Evolutionary conservation across 495 filamentous ascomycete species (phyloP).

Genomic region (Aspergillus bertholletiae): DNA sequence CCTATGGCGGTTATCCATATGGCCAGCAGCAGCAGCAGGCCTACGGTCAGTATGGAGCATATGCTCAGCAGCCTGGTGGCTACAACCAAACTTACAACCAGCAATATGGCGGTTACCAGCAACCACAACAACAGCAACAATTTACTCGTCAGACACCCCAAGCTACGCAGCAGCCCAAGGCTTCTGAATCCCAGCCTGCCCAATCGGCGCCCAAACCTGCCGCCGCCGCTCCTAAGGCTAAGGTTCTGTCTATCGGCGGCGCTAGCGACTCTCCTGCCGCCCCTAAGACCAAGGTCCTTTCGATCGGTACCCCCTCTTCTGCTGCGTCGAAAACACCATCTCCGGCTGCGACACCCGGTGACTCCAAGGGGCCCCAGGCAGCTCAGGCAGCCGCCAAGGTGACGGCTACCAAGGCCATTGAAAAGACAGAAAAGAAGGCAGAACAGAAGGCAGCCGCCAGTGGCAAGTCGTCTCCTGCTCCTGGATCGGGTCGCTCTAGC

Average conservation of each 20-base stretch:
- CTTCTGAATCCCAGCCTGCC: constrained; percentile 28
- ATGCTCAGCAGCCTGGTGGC: constrained; percentile 36
- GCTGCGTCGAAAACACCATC: constrained; percentile 24
- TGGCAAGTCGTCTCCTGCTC: constrained; percentile 71
- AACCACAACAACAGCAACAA: constrained; percentile 46
- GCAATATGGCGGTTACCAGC: constrained; percentile 37
- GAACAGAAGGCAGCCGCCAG: constrained; percentile 45
- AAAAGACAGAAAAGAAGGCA: constrained; percentile 65
- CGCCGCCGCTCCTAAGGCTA: constrained; percentile 57
- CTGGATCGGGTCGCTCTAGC: constrained; percentile 68
- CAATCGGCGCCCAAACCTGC: constrained; percentile 30
- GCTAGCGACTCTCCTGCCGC: constrained; percentile 44
- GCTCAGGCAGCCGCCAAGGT: constrained; percentile 61
- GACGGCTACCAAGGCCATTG: constrained; percentile 75
- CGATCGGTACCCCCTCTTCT: constrained; percentile 54
- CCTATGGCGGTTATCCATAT: constrained; percentile 36
- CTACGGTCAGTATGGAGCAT: constrained; percentile 41
- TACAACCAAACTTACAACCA: constrained; percentile 33
- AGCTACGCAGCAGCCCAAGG: constrained; percentile 41
- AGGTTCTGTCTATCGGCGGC: constrained; percentile 64
- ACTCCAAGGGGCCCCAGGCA: constrained; percentile 49
- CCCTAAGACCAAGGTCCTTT: constrained; percentile 63
- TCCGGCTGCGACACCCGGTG: constrained; percentile 49
- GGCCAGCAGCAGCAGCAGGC: constrained; percentile 36
- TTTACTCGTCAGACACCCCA: constrained; percentile 57